Evolutionary conservation across 768 basidiomycete genomes (phyloP), one percentile per base, ranked within the genome.

Genomic region (Scleroderma citrinum): DNA sequence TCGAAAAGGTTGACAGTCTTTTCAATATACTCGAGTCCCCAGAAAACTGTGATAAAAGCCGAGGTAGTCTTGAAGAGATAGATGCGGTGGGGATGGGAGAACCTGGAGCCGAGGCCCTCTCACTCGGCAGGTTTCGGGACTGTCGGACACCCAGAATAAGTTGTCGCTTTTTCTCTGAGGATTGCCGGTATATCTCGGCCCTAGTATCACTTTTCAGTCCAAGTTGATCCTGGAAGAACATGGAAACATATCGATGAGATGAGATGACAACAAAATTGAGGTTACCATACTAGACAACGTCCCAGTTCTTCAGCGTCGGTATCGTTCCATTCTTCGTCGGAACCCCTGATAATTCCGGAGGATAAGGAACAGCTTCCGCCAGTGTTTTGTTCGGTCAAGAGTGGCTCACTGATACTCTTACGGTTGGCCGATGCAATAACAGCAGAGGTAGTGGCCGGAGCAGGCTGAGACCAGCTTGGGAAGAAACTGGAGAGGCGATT

Each of bases 341-440:
- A 69, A 16, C 64, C 68, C 20, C 59, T 63, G 39, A 46, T 56
- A 21, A 51, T 40, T 26, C 59, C 60, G n/a, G 57, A 53, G n/a
- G 54, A 40, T n/a, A 47, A 53, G 41, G 55, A 58, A 23, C 58
- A 29, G 31, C 57, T 60, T 20, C 65, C 70, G 3, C 70, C 69
- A 13, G 67, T 69, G 41, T 71, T 62, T 38, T 76, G 75, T 37
- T 80, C 73, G 13, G 85, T 65, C 5, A 82, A 73, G 26, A 70
- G 75, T 1, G 87, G 88, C 49, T 87, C 87, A 62, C 87, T 90
- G 46, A 88, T 82, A 49, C 74, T 83, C 66, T 77, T 82, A 55
- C 78, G 72, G 50, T 71, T 73, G 7, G 69, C 47, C 4, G 63
- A 57, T 3, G 64, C 57, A 20, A 68, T 54, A 31, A 57, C 52